Evolutionary conservation across 2,329 filamentous ascomycete genomes (phyloP).

Genomic region (Sordariomycetes sp.): DNA sequence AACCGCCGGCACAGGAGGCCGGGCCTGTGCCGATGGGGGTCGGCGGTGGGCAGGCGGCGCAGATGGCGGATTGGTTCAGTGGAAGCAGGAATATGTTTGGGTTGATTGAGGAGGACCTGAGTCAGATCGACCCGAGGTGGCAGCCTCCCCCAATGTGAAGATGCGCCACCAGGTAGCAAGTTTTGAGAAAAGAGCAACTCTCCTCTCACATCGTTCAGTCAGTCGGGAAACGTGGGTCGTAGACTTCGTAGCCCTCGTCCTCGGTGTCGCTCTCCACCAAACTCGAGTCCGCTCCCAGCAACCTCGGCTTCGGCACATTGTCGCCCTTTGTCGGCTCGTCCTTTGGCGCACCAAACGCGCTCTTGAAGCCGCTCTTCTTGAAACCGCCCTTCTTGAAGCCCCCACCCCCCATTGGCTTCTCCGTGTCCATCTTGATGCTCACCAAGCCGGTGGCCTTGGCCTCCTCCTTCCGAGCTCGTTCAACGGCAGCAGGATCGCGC

Average conservation of each 20-base stretch:
- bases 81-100: slow-evolving; percentile 58
- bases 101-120: slow-evolving; percentile 52
- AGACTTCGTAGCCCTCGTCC: slow-evolving; percentile 63
- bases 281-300: slow-evolving; percentile 11
- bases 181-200: background rate
- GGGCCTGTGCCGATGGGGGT: too few species aligned
- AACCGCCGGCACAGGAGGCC: too few species aligned
- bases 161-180: background rate
- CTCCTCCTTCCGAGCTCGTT: slow-evolving; percentile 59
- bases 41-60: slow-evolving; percentile 23
- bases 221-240: slow-evolving; percentile 52
- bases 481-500: slow-evolving; percentile 57
- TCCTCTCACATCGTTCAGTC: slow-evolving; percentile 31
- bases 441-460: slow-evolving; percentile 62
- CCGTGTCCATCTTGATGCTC: slow-evolving; percentile 50
- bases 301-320: slow-evolving; percentile 22
- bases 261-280: slow-evolving; percentile 52
- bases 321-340: slow-evolving; percentile 18
- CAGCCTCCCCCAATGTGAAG: slow-evolving; percentile 10
- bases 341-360: slow-evolving; percentile 55
- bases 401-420: too few species aligned
- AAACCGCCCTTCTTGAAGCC: slow-evolving; percentile 63
- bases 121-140: slow-evolving; percentile 28
- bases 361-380: slow-evolving; percentile 79
- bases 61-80: slow-evolving; percentile 57